Conservation (phyloP, 805 yeast genomes). For the Kuraishia capsulata region DNA sequence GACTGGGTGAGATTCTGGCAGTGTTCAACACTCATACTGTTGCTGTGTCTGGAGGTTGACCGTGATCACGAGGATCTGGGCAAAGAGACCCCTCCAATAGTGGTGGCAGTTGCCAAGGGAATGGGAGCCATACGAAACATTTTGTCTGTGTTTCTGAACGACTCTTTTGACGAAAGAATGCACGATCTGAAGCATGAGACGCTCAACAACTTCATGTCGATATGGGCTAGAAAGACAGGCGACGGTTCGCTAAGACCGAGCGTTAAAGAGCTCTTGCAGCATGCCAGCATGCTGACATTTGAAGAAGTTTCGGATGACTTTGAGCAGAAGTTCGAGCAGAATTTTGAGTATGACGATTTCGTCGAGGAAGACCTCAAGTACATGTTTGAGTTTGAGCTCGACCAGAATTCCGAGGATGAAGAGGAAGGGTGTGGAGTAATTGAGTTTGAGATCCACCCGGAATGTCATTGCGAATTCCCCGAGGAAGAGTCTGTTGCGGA, state of each 20-base stretch:
- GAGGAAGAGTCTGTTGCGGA: constrained; percentile 6
- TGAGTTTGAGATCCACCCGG: constrained; percentile 23
- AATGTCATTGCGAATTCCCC: constrained; percentile 26
- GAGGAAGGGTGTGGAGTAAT: constrained; percentile 7
- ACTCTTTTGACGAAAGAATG: constrained; percentile 26
- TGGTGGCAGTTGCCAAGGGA: constrained; percentile 48
- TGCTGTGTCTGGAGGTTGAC: constrained; percentile 54
- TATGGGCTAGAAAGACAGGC: constrained; percentile 53
- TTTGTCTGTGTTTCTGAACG: constrained; percentile 51
- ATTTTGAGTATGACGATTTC: constrained; percentile 50
- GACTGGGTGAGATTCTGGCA: constrained; percentile 58
- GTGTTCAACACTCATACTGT: constrained; percentile 47
- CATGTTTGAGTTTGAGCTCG: constrained; percentile 23
- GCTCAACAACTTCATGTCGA: constrained; percentile 51
- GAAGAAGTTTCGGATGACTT: constrained; percentile 34
- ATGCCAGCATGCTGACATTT: constrained; percentile 31
- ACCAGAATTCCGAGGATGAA: constrained; percentile 15
- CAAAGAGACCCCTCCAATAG: constrained; percentile 31
- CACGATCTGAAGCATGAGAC: constrained; percentile 57
- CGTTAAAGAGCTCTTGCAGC: constrained; percentile 47
- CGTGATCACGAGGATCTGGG: constrained; percentile 35
- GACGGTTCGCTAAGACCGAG: constrained; percentile 54
- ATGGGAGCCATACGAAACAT: constrained; percentile 55
- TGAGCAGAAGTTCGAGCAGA: constrained; percentile 43
- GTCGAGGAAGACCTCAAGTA: constrained; percentile 54